A percentile compares a stretch with the other conserved stretches of the same genome.
These are phyloP conservation scores for Forsythia viridissima DNA, from an alignment of 257 asterid genomes.

Conservation along the genomic window DNA sequence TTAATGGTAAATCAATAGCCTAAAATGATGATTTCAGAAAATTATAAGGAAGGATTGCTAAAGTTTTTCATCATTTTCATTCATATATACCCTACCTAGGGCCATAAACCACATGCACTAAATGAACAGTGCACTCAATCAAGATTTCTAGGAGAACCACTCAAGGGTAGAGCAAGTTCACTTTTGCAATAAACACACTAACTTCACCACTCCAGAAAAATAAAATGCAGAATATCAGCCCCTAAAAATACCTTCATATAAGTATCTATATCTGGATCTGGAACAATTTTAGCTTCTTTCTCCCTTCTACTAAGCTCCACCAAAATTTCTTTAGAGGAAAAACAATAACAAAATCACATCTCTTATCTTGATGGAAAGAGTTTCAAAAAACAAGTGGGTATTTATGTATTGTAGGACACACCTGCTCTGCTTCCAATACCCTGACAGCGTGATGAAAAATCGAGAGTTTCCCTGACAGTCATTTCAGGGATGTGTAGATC, in stretches of 20 bases:
- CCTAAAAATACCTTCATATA: conserved; percentile 64
- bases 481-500: conserved; percentile 72
- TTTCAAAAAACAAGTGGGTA: neutral
- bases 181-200: neutral
- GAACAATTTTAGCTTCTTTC: conserved; percentile 65
- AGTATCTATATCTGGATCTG: conserved; percentile 72
- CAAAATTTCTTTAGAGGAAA: conserved; percentile 48
- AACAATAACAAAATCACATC: neutral
- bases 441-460: conserved; percentile 65
- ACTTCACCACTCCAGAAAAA: conserved; percentile 1
- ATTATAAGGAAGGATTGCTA: neutral
- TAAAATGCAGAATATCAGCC: neutral
- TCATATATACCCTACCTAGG: neutral
- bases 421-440: conserved; percentile 71
- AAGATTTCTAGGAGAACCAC: neutral
- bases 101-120: neutral
- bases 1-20: neutral
- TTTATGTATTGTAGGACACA: conserved; percentile 23
- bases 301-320: conserved; percentile 61
- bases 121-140: neutral
- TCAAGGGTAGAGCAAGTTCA: neutral
- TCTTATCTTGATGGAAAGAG: neutral
- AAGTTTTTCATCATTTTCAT: neutral
- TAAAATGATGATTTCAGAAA: neutral
- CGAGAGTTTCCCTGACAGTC: conserved; percentile 71